Evolutionary conservation across 2,329 filamentous ascomycete species (phyloP).

Genomic region (Ophiostoma quercus): DNA sequence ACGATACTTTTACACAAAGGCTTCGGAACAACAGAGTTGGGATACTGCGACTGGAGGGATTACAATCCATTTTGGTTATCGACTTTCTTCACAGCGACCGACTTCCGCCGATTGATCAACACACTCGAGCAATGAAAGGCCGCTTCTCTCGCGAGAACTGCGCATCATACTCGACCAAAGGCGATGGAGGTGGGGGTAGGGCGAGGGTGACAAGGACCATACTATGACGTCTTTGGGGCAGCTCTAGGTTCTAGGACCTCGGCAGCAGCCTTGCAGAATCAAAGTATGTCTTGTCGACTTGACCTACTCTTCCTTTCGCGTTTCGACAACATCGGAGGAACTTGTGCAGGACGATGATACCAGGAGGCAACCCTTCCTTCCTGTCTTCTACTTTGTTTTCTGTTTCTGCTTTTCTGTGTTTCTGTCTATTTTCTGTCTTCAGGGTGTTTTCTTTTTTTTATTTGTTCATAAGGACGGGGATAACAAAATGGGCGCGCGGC

Average conservation of each 20-base stretch:
- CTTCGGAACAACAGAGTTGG: background rate
- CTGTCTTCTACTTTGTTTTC: background rate
- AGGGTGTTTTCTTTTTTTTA: slow-evolving; percentile 10
- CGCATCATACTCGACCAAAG: background rate
- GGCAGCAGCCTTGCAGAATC: background rate
- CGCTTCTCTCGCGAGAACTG: background rate
- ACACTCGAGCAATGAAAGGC: background rate
- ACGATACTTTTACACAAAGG: background rate
- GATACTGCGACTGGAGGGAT: background rate
- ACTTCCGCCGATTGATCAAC: background rate
- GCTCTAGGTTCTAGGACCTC: background rate
- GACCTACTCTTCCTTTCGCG: background rate
- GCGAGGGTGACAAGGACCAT: background rate
- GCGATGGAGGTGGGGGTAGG: background rate
- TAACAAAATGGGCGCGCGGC: slow-evolving; percentile 25
- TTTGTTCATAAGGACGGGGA: slow-evolving; percentile 15
- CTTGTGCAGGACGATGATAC: background rate
- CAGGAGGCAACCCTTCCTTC: background rate
- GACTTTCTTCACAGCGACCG: background rate
- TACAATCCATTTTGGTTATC: background rate
- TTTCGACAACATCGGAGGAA: slow-evolving; percentile 10
- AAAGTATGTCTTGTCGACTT: background rate
- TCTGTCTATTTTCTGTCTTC: background rate
- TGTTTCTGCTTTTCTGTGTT: background rate
- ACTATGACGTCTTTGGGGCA: background rate